Conservation (phyloP, 1,284 basidiomycete species). For the Paramarasmius palmivorus region DNA sequence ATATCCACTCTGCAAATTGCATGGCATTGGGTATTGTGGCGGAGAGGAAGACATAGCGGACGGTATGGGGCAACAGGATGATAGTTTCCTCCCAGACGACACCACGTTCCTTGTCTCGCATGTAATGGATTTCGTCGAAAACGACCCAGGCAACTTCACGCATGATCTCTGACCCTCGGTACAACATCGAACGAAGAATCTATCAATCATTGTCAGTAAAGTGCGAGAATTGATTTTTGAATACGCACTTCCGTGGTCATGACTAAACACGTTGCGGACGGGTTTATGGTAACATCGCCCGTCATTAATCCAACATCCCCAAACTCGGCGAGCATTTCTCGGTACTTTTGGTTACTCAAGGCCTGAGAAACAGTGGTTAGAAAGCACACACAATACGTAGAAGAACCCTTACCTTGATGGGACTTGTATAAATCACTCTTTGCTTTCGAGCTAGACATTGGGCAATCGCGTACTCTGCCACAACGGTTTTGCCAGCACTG, state of each 20-base stretch:
- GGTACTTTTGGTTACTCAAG: slow-evolving; percentile 97
- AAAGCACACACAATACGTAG: neutral
- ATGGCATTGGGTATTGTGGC: slow-evolving; percentile 99
- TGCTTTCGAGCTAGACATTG: slow-evolving; percentile 92
- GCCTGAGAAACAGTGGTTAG: slow-evolving; percentile 52
- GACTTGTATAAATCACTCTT: slow-evolving; percentile 98
- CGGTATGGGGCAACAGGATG: slow-evolving; percentile 93
- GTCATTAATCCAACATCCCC: slow-evolving; percentile 99
- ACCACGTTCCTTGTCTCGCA: slow-evolving; percentile 94
- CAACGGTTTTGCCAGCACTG: slow-evolving; percentile 97
- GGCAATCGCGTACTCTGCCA: slow-evolving; percentile 99
- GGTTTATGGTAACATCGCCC: slow-evolving; percentile 99
- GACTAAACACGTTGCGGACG: slow-evolving; percentile 93
- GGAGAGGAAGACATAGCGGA: slow-evolving; percentile 99
- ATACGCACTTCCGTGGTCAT: slow-evolving; percentile 95
- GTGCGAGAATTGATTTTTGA: neutral
- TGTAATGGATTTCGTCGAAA: slow-evolving; percentile 99
- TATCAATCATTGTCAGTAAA: slow-evolving; percentile 29
- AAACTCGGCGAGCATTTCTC: slow-evolving; percentile 96
- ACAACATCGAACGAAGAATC: slow-evolving; percentile 99
- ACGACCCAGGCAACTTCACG: slow-evolving; percentile 99
- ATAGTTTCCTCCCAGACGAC: slow-evolving; percentile 94
- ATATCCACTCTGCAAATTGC: slow-evolving; percentile 99
- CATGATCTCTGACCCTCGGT: slow-evolving; percentile 98
- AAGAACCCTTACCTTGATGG: slow-evolving; percentile 84